Base-by-base conservation (phyloP, 225 moss, liverwort and hornwort species). In the Polytrichum commune region DNA sequence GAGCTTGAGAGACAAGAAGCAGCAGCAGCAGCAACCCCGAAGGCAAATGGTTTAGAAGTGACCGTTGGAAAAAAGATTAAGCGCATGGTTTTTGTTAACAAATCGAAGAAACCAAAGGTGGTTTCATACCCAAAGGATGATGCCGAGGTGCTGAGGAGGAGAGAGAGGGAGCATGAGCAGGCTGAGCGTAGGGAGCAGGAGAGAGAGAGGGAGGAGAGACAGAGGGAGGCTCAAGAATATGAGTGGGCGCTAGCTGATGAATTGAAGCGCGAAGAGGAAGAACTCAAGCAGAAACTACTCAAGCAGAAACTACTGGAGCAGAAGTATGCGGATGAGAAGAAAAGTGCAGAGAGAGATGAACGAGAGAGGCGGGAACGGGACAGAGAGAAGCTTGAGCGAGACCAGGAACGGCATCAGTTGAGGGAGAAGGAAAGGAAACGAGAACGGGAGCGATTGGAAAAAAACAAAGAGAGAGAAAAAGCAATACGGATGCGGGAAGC, bases 181-280 rank as follows among this genome's bases (percentile, higher is more conserved):
- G 79, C 85, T 80, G 82, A 82, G 63, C 75, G 79, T 30, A 18
- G 69, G 65, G 58, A 74, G 23, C 82, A 65, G 68, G 87, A 87
- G 75, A 83, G 72, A 61, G 54, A 82, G 70, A 76, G 90, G 70
- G 58, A 82, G 46, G 87, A 87, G 63, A 72, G 80, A 46, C 53
- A 82, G 62, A 71, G 60, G 54, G 76, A 85, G 73, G 75, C 69
- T 22, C 53, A 65, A 66, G 64, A 65, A 53, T 57, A 74, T 19
- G 54, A 29, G 7, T 54, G 64, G 19, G 64, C 56, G 7, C 6
- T 53, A 53, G 66, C 29, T 26, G 63, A 64, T 35, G 72, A 72
- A 23, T 24, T 60, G 38, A 28, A 58, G 26, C 62, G 55, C 32
- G 75, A 78, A 79, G 71, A 74, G 66, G 77, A 76, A 75, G 67